Conservation (phyloP, 1,284 basidiomycete species). For the Mixia osmundae region DNA sequence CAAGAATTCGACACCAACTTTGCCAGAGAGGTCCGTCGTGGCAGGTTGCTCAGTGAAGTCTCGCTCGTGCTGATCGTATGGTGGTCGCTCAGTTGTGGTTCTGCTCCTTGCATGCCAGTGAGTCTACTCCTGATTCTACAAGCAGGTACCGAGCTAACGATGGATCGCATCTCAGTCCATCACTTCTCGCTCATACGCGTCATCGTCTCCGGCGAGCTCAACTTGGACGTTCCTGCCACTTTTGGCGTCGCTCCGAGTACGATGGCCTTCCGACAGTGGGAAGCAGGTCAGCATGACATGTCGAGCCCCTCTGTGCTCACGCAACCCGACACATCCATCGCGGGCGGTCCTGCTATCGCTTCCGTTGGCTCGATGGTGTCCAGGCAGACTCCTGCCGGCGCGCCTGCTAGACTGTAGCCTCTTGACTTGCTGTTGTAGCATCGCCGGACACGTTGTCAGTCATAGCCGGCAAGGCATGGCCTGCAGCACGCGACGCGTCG, state of each 20-base stretch:
- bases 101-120: constrained; percentile 49
- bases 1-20: constrained; percentile 51
- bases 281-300: too few relatives aligned
- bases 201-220: constrained; percentile 11
- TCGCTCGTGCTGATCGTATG: not conserved
- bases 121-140: too few relatives aligned
- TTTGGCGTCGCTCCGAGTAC: constrained; percentile 17
- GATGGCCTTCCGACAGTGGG: constrained; percentile 6
- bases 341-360: constrained; percentile 11
- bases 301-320: not conserved
- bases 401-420: too few relatives aligned
- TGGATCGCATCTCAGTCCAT: too few relatives aligned
- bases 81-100: constrained; percentile 46
- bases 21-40: constrained; percentile 46
- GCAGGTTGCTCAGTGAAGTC: too few relatives aligned
- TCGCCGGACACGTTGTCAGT: too few relatives aligned
- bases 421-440: too few relatives aligned
- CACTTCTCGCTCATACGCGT: constrained; percentile 14
- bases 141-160: constrained; percentile 35
- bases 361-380: constrained; percentile 4
- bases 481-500: too few relatives aligned
- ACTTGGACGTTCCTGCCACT: constrained; percentile 8
- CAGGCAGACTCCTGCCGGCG: too few relatives aligned
- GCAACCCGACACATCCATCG: constrained; percentile 3
- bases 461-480: too few relatives aligned